phyloP scores from a whole-genome alignment of 192 early-diverging fungal species.

The Lobosporangium transversale region DNA sequence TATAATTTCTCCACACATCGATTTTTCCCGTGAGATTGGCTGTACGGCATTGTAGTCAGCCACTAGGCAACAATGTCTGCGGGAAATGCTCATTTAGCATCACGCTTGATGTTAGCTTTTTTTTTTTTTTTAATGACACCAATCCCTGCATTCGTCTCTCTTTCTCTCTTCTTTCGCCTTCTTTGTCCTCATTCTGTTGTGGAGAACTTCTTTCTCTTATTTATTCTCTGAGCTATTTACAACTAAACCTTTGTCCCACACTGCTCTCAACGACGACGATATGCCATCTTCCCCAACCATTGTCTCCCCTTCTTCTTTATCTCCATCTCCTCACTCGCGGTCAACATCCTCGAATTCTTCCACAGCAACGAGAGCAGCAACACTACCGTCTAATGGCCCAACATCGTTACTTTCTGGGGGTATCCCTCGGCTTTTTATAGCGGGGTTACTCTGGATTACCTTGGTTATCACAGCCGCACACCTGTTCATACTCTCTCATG shows the following conservation, averaged over 20 bases:
- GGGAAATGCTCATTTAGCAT: no score
- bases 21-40: no score
- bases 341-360: neutral
- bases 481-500: slow-evolving; percentile 33
- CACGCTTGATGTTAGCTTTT: no score
- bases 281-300: slow-evolving; percentile 20
- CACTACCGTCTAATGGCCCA: neutral
- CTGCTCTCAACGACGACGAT: neutral
- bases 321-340: no score
- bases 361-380: neutral
- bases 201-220: neutral
- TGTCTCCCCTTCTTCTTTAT: neutral
- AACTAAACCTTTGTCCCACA: no score
- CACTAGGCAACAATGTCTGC: no score
- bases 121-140: no score
- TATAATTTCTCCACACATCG: no score
- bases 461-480: slow-evolving; percentile 34
- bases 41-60: no score
- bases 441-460: slow-evolving; percentile 39
- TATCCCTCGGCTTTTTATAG: slow-evolving; percentile 40
- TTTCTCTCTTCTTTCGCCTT: neutral
- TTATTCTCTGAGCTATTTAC: no score
- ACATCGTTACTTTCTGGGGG: slow-evolving; percentile 14
- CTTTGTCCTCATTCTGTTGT: neutral
- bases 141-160: no score